phyloP scores from a whole-genome alignment of 441 rosid species.

The Corymbia calophylla region DNA sequence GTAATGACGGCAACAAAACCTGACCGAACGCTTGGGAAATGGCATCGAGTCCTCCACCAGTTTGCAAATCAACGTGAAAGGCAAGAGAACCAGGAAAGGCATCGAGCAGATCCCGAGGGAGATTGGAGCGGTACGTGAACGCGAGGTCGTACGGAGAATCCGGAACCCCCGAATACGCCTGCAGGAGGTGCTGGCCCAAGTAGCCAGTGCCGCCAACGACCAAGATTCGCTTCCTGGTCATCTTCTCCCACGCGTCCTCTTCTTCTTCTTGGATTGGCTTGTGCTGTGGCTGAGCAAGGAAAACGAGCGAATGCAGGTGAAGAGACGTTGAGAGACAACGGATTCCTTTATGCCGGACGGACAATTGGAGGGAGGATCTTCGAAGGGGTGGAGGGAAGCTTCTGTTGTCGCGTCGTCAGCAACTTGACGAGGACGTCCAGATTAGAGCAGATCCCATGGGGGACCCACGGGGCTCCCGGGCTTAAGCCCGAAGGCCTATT shows the following conservation, averaged over 20 bases:
- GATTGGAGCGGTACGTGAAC: conserved; percentile 55
- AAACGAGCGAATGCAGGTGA: background rate
- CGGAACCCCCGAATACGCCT: conserved; percentile 30
- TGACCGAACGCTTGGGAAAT: conserved; percentile 52
- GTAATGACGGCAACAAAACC: conserved; percentile 21
- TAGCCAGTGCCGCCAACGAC: conserved; percentile 85
- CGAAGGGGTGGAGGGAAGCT: background rate
- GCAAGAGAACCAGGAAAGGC: conserved; percentile 36
- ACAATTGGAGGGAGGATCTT: background rate
- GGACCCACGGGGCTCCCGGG: background rate
- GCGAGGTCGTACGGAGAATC: conserved; percentile 36
- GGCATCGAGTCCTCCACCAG: conserved; percentile 46
- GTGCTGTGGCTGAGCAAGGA: background rate
- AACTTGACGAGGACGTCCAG: background rate
- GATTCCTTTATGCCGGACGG: background rate
- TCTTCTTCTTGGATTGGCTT: background rate
- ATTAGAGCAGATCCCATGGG: background rate
- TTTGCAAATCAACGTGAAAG: conserved; percentile 55
- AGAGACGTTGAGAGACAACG: background rate
- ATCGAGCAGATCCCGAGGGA: conserved; percentile 36
- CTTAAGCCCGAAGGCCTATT: background rate
- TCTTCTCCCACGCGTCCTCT: background rate
- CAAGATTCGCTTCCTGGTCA: conserved; percentile 44
- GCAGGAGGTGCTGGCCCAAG: conserved; percentile 77
- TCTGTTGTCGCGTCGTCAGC: background rate